Conservation (phyloP, 2,329 filamentous ascomycete species). For the Torrubiellomyces zombiae region DNA sequence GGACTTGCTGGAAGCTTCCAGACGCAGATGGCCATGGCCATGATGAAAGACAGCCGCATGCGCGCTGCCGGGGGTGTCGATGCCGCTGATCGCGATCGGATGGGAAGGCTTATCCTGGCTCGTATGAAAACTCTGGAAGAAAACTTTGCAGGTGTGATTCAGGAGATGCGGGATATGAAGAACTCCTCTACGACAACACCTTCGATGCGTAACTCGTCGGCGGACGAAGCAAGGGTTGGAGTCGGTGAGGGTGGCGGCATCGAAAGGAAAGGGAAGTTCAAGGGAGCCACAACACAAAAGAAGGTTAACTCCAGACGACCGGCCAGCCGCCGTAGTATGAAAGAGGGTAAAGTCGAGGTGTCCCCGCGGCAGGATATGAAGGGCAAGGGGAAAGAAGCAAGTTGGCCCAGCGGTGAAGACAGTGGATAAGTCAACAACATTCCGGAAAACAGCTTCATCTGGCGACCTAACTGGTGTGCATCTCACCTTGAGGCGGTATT, state of each 20-base stretch:
- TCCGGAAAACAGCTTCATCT: constrained; percentile 33
- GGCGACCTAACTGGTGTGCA: constrained; percentile 1
- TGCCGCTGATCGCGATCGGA: constrained; percentile 41
- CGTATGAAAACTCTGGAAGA: constrained; percentile 89
- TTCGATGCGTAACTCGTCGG: constrained; percentile 34
- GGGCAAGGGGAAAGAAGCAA: constrained; percentile 33
- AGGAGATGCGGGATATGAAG: constrained; percentile 55
- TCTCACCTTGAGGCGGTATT: no score
- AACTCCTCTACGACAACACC: constrained; percentile 27
- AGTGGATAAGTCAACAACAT: constrained; percentile 17
- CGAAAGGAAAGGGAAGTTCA: constrained; percentile 12
- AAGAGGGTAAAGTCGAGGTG: constrained; percentile 18
- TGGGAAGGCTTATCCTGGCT: constrained; percentile 68
- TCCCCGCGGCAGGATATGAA: constrained; percentile 15
- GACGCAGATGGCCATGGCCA: constrained; percentile 62
- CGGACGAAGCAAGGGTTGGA: constrained; percentile 18
- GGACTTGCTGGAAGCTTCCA: constrained; percentile 61
- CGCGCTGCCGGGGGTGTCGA: constrained; percentile 24
- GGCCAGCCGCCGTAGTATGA: constrained; percentile 24
- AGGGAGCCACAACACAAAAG: constrained; percentile 12
- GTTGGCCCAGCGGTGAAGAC: constrained; percentile 19
- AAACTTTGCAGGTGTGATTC: constrained; percentile 73
- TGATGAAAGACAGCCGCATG: constrained; percentile 38
- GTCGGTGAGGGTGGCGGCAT: constrained; percentile 18
- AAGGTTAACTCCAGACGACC: constrained; percentile 14